These are phyloP conservation scores for Sporothrix brunneoviolacea DNA, from an alignment of 2,329 filamentous ascomycete species.

Conservation along the genomic window DNA sequence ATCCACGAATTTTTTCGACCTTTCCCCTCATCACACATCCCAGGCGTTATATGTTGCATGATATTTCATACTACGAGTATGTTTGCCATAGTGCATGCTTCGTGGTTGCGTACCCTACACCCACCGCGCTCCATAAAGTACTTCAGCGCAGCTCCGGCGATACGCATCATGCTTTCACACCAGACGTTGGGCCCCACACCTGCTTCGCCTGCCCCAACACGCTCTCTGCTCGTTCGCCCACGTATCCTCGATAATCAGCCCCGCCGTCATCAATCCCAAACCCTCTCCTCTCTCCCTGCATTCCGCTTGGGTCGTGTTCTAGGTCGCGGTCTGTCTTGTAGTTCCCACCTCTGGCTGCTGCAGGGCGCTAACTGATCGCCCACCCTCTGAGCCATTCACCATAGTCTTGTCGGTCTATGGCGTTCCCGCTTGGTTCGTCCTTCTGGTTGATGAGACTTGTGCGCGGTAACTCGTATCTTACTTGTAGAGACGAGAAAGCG, in stretches of 20 bases:
- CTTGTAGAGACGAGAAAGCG: too few relatives aligned
- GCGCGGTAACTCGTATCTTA: too few relatives aligned
- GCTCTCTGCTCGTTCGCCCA: not conserved
- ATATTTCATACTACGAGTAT: too few relatives aligned
- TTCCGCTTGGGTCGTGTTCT: constrained; percentile 11
- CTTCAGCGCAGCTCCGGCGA: not conserved
- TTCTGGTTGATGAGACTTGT: too few relatives aligned
- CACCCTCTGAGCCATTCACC: not conserved
- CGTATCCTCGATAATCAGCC: constrained; percentile 13
- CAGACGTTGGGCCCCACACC: not conserved
- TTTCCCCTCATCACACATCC: too few relatives aligned
- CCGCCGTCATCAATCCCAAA: constrained; percentile 16
- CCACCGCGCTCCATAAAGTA: not conserved
- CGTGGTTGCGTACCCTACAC: too few relatives aligned
- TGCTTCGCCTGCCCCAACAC: not conserved
- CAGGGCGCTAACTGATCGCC: constrained; percentile 12
- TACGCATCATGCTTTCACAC: too few relatives aligned
- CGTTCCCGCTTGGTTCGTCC: too few relatives aligned
- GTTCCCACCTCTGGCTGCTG: constrained; percentile 1
- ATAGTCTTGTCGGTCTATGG: constrained; percentile 10
- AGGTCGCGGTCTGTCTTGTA: constrained; percentile 9
- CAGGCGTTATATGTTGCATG: too few relatives aligned
- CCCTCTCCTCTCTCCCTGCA: constrained; percentile 13
- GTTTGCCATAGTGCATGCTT: too few relatives aligned
- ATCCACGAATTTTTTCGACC: not conserved